phyloP scores from a whole-genome alignment of 345 rosid genomes.

The Populus euphratica region DNA sequence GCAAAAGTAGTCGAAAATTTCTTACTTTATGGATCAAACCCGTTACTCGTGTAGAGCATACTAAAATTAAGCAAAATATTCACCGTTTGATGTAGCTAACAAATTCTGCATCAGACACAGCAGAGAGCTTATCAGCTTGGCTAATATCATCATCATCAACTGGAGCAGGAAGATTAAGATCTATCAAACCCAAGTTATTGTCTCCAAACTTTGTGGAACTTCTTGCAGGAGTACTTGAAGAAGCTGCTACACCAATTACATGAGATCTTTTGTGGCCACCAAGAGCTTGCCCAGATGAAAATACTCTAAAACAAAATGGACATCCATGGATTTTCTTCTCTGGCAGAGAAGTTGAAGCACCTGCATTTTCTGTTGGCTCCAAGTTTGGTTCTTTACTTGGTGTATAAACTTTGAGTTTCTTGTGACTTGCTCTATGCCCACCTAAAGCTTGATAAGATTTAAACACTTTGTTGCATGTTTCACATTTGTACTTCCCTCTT shows the following conservation, averaged over 20 bases:
- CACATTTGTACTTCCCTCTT: constrained; percentile 65
- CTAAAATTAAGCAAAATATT: constrained; percentile 6
- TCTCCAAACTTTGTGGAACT: constrained; percentile 30
- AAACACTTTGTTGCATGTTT: constrained; percentile 73
- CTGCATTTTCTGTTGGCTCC: constrained; percentile 40
- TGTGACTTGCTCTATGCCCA: constrained; percentile 92
- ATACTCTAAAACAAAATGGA: constrained; percentile 75
- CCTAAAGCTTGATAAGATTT: constrained; percentile 93
- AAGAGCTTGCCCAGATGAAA: constrained; percentile 90
- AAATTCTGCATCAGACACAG: constrained; percentile 62
- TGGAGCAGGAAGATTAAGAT: constrained; percentile 93
- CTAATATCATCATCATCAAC: constrained; percentile 60
- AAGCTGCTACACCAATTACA: constrained; percentile 32
- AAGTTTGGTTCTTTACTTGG: constrained; percentile 24
- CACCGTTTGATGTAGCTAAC: constrained; percentile 36
- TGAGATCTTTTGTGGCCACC: constrained; percentile 98
- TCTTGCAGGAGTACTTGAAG: constrained; percentile 25
- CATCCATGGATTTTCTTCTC: constrained; percentile 68
- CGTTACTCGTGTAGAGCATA: constrained; percentile 14
- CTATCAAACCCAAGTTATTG: constrained; percentile 41
- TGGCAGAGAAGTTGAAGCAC: constrained; percentile 9
- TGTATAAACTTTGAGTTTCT: constrained; percentile 44
- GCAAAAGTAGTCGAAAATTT: constrained; percentile 35
- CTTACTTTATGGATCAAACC: constrained; percentile 38
- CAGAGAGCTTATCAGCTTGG: constrained; percentile 55